Conservation (phyloP, 2,329 filamentous ascomycete species). For the Pyrenochaeta sp. region DNA sequence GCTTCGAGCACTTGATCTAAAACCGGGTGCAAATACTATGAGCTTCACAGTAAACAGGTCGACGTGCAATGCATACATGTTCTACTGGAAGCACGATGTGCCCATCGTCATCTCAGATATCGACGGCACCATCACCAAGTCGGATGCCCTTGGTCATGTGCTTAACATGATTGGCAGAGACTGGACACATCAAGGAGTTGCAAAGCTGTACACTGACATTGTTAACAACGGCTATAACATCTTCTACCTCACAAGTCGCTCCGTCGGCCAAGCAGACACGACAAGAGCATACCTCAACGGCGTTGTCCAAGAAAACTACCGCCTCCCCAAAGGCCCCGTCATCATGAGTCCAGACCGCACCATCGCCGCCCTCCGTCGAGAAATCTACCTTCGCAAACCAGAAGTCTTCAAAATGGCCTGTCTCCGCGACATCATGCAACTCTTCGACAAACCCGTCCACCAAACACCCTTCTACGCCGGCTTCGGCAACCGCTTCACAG, state of each 20-base stretch:
- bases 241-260: slow-evolving; percentile 94
- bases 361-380: slow-evolving; percentile 88
- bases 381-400: slow-evolving; percentile 94
- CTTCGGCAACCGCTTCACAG: slow-evolving; percentile 95
- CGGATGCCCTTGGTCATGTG: slow-evolving; percentile 91
- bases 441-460: slow-evolving; percentile 72
- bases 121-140: slow-evolving; percentile 98
- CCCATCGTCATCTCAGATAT: slow-evolving; percentile 99
- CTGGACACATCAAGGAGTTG: slow-evolving; percentile 96
- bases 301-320: slow-evolving; percentile 86
- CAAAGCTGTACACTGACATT: slow-evolving; percentile 97
- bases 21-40: slow-evolving; percentile 88
- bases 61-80: slow-evolving; percentile 92
- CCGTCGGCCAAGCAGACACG: slow-evolving; percentile 90
- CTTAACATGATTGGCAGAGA: slow-evolving; percentile 96
- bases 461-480: slow-evolving; percentile 93
- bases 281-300: slow-evolving; percentile 90
- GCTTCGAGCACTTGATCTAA: slow-evolving; percentile 83
- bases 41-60: slow-evolving; percentile 96
- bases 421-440: slow-evolving; percentile 86
- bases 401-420: slow-evolving; percentile 99
- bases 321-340: slow-evolving; percentile 86
- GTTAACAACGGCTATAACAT: slow-evolving; percentile 97
- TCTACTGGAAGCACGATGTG: slow-evolving; percentile 87
- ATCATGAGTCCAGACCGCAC: slow-evolving; percentile 95